Percentiles rank a stretch among this genome's conserved stretches.
These are phyloP conservation scores for Mycena leptocephala DNA, from an alignment of 768 basidiomycete species.

Conservation along the genomic window DNA sequence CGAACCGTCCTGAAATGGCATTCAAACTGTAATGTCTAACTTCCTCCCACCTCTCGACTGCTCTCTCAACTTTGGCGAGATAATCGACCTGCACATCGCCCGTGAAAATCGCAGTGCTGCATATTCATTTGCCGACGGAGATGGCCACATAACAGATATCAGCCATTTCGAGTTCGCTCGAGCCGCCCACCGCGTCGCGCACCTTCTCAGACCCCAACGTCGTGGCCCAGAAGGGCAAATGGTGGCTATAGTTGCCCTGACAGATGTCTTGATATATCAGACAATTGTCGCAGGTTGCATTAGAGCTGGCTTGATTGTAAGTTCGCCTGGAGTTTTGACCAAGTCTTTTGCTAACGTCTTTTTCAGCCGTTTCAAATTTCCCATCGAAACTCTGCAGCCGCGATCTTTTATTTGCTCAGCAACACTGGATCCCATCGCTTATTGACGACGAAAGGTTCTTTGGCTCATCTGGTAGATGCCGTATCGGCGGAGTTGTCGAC, in stretches of 20 bases:
- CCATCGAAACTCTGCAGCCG: slow-evolving; percentile 56
- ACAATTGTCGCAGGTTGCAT: slow-evolving; percentile 57
- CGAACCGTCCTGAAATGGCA: no score
- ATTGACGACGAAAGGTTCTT: slow-evolving; percentile 16
- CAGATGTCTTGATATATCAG: slow-evolving; percentile 56
- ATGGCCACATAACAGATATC: slow-evolving; percentile 44
- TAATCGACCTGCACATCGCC: slow-evolving; percentile 10
- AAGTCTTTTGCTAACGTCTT: neutral
- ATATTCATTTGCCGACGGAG: slow-evolving; percentile 43
- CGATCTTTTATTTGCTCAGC: slow-evolving; percentile 53
- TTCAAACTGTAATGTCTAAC: neutral
- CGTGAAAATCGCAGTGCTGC: slow-evolving; percentile 3
- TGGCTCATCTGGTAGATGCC: neutral
- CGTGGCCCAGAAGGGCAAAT: slow-evolving; percentile 49
- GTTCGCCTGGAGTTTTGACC: slow-evolving; percentile 23
- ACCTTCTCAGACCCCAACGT: slow-evolving; percentile 53
- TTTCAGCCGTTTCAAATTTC: slow-evolving; percentile 59
- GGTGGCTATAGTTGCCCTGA: slow-evolving; percentile 54
- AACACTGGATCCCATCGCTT: slow-evolving; percentile 42
- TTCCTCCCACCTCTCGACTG: slow-evolving; percentile 28
- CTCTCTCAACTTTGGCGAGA: slow-evolving; percentile 18
- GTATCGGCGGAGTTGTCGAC: neutral
- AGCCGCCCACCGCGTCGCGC: slow-evolving; percentile 61
- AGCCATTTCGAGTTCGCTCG: slow-evolving; percentile 61
- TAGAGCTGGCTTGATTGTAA: slow-evolving; percentile 53